Conservation (phyloP, 148 eudicot genomes). For the Rhododendron molle region DNA sequence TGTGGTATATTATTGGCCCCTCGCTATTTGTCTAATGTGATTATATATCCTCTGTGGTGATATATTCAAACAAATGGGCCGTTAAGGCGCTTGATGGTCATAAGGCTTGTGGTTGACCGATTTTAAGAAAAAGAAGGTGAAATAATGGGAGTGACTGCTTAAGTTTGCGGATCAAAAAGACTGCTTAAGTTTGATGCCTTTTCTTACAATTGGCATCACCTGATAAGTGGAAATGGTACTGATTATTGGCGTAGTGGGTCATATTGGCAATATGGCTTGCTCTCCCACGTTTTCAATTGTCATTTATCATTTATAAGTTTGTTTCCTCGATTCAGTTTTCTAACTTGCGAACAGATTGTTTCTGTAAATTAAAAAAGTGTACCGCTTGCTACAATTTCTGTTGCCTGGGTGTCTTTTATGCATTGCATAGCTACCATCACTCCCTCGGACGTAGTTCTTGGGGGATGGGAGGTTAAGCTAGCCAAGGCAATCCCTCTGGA, state of each 20-base stretch:
- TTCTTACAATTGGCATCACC: not conserved
- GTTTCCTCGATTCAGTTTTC: not conserved
- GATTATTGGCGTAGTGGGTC: not conserved
- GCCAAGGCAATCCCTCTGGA: slow-evolving; percentile 7
- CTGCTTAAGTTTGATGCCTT: not conserved
- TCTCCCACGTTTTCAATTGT: not conserved
- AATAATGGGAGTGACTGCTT: not conserved
- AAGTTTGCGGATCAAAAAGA: too few relatives aligned
- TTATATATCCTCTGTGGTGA: not conserved
- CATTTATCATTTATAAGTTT: not conserved
- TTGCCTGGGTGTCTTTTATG: not conserved
- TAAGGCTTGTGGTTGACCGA: not conserved
- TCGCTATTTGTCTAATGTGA: not conserved
- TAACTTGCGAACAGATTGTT: not conserved
- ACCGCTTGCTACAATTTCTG: too few relatives aligned
- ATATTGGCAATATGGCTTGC: not conserved
- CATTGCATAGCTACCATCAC: not conserved
- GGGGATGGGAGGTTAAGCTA: slow-evolving; percentile 5
- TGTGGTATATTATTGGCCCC: not conserved
- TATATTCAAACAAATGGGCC: not conserved
- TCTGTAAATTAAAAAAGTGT: not conserved
- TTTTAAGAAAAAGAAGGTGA: not conserved
- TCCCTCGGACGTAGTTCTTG: not conserved
- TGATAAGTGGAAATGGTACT: not conserved
- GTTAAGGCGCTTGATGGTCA: not conserved